Conservation (phyloP, 768 basidiomycete genomes). For the Lentinula raphanica region DNA sequence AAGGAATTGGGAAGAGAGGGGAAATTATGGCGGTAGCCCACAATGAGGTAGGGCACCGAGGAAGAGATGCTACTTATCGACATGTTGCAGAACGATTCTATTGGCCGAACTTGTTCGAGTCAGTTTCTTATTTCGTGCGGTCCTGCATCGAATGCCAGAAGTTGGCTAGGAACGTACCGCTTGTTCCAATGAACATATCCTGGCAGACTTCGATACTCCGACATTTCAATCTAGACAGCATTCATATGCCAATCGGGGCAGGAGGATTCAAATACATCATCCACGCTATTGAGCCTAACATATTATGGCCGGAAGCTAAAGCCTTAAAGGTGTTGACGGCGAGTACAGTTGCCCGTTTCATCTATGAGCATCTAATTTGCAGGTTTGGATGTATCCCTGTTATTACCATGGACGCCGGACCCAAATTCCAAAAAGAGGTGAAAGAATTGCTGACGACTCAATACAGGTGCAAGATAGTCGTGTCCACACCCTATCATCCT, state of each 20-base stretch:
- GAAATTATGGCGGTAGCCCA: constrained; percentile 20
- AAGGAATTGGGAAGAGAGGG: background rate
- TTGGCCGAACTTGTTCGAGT: constrained; percentile 30
- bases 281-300: constrained; percentile 18
- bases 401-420: constrained; percentile 23
- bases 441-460: constrained; percentile 14
- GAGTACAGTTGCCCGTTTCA: constrained; percentile 19
- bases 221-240: constrained; percentile 21
- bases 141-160: constrained; percentile 30
- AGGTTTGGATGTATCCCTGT: constrained; percentile 16
- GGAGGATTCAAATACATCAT: constrained; percentile 20
- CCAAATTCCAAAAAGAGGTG: constrained; percentile 24
- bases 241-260: constrained; percentile 22
- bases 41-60: constrained; percentile 23
- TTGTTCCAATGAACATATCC: constrained; percentile 16
- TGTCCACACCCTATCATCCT: constrained; percentile 23
- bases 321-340: constrained; percentile 6
- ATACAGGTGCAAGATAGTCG: constrained; percentile 20
- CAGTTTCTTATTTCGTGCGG: constrained; percentile 22
- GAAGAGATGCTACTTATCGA: constrained; percentile 17
- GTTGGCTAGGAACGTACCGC: constrained; percentile 12
- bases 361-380: constrained; percentile 24
- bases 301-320: constrained; percentile 19
- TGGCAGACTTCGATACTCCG: constrained; percentile 19
- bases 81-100: constrained; percentile 21